phyloP scores from a whole-genome alignment of 2,329 filamentous ascomycete species.

The Aspergillus sp. region DNA sequence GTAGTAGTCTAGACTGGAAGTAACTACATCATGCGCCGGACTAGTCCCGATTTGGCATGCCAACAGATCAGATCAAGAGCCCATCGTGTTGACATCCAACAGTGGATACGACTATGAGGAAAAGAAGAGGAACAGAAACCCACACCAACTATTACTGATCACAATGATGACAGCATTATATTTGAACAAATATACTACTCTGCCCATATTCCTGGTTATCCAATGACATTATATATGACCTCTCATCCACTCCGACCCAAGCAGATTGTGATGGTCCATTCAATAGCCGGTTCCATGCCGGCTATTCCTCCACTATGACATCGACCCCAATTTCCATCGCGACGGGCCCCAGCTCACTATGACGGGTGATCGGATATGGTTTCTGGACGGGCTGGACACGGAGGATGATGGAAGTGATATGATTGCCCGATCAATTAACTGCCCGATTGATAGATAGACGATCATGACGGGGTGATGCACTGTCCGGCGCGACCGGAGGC shows the following conservation, averaged over 20 bases:
- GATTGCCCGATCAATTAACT: neutral
- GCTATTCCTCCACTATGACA: constrained; percentile 9
- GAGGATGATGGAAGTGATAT: neutral
- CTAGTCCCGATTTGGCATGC: too few relatives aligned
- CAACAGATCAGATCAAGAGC: too few relatives aligned
- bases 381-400: neutral
- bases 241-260: neutral
- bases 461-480: constrained; percentile 12
- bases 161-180: neutral
- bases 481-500: constrained; percentile 25
- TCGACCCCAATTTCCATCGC: neutral
- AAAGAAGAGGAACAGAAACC: too few relatives aligned
- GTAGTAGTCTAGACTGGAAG: too few relatives aligned
- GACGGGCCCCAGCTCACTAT: neutral
- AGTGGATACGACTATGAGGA: too few relatives aligned
- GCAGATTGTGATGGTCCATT: neutral
- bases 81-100: too few relatives aligned
- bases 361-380: neutral
- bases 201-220: neutral
- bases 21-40: too few relatives aligned
- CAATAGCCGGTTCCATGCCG: neutral
- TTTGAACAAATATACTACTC: neutral
- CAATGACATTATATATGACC: neutral
- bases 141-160: too few relatives aligned
- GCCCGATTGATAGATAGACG: neutral